Percentiles rank a stretch among this genome's conserved stretches.
Evolutionary conservation across 1,284 basidiomycete species (phyloP).

Genomic region (Apiotrichum sp.): DNA sequence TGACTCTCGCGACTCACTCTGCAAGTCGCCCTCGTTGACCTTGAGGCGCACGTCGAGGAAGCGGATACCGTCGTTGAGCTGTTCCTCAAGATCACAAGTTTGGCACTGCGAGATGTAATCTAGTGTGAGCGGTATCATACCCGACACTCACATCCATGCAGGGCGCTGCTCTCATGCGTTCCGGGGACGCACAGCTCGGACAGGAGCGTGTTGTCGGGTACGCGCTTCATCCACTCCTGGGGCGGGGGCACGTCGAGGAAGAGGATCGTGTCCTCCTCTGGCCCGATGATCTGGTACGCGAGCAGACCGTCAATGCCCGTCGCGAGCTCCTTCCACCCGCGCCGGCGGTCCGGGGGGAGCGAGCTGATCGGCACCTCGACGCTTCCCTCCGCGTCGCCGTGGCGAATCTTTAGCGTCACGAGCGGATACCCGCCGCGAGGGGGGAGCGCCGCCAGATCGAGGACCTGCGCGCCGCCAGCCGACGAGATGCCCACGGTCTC

Average conservation of each 20-base stretch:
- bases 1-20: slow-evolving; percentile 25
- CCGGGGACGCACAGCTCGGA: slow-evolving; percentile 70
- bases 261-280: slow-evolving; percentile 12
- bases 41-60: slow-evolving; percentile 73
- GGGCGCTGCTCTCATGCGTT: slow-evolving; percentile 45
- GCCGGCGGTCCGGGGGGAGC: slow-evolving; percentile 5
- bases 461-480: neutral
- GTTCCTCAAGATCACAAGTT: slow-evolving; percentile 32
- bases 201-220: slow-evolving; percentile 61
- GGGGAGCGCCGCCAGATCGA: slow-evolving; percentile 4
- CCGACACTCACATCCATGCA: slow-evolving; percentile 29
- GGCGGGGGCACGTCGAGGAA: slow-evolving; percentile 18
- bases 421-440: slow-evolving; percentile 10
- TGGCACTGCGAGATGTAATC: slow-evolving; percentile 45
- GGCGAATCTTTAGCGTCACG: neutral
- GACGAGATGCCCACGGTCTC: neutral
- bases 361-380: slow-evolving; percentile 4
- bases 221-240: slow-evolving; percentile 23
- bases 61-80: slow-evolving; percentile 56
- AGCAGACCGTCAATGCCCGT: neutral
- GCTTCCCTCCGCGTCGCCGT: neutral
- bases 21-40: slow-evolving; percentile 54
- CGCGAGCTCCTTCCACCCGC: slow-evolving; percentile 9
- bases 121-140: slow-evolving; percentile 2
- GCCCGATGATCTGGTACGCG: slow-evolving; percentile 4